Evolutionary conservation across 2,329 filamentous ascomycete genomes (phyloP).

Genomic region (Sporothrix globosa): DNA sequence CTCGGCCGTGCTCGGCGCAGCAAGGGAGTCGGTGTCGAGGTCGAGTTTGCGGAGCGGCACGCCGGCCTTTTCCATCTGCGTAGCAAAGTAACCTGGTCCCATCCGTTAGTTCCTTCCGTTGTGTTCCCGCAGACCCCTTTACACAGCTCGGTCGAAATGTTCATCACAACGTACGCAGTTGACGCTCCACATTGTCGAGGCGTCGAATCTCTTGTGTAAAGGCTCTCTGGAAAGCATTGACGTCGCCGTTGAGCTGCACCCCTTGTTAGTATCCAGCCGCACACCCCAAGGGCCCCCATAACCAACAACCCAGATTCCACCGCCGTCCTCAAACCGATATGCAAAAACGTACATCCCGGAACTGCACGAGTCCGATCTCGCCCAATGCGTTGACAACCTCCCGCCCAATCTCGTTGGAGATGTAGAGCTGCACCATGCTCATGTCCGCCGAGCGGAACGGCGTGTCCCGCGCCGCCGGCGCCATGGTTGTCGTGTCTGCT

Average conservation of each 20-base stretch:
- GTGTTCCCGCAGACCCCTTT: too few species aligned
- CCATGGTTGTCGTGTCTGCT: constrained; percentile 54
- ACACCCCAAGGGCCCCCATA: neutral
- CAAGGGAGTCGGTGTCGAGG: constrained; percentile 84
- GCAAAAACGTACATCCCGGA: constrained; percentile 78
- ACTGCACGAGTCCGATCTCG: constrained; percentile 94
- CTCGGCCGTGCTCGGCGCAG: constrained; percentile 86
- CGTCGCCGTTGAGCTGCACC: constrained; percentile 83
- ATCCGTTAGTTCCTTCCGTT: too few species aligned
- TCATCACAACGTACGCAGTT: constrained; percentile 73
- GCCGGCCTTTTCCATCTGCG: constrained; percentile 90
- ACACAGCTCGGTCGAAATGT: too few species aligned
- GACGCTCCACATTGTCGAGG: constrained; percentile 96
- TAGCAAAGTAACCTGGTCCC: constrained; percentile 81
- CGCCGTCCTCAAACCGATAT: too few species aligned
- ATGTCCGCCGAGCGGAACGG: constrained; percentile 99
- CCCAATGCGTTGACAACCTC: constrained; percentile 96
- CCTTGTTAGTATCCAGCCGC: constrained; percentile 33
- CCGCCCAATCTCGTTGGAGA: constrained; percentile 96
- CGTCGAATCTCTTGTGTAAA: constrained; percentile 97
- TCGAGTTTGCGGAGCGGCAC: constrained; percentile 88
- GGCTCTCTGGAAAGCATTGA: constrained; percentile 92
- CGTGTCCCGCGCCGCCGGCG: constrained; percentile 74
- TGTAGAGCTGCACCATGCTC: constrained; percentile 99
- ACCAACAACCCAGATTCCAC: too few species aligned